These are phyloP conservation scores for Fusarium udum DNA, from an alignment of 2,329 filamentous ascomycete genomes.

Conservation along the genomic window DNA sequence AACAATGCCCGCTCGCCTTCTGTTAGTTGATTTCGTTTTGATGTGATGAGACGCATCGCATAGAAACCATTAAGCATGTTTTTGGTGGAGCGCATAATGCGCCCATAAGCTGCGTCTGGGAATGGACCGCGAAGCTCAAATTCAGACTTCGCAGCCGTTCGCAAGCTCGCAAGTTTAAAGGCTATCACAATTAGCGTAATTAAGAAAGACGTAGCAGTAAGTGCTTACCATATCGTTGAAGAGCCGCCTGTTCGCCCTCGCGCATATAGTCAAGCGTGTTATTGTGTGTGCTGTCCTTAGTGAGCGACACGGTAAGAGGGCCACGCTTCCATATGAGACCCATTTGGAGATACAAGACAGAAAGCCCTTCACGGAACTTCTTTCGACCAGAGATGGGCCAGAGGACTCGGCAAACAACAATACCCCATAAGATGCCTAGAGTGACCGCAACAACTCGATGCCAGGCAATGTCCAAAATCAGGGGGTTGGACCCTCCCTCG, in stretches of 20 bases:
- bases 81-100: constrained; percentile 81
- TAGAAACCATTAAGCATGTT: constrained; percentile 93
- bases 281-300: constrained; percentile 63
- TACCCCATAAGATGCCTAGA: constrained; percentile 88
- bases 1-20: constrained; percentile 85
- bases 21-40: constrained; percentile 78
- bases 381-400: constrained; percentile 92
- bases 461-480: constrained; percentile 86
- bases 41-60: constrained; percentile 92
- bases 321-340: constrained; percentile 96
- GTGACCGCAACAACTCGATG: constrained; percentile 90
- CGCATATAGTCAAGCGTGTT: constrained; percentile 78
- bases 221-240: constrained; percentile 75
- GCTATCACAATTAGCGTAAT: constrained; percentile 48
- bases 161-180: constrained; percentile 77
- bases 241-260: constrained; percentile 84
- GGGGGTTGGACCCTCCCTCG: constrained; percentile 83
- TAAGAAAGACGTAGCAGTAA: not conserved
- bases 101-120: constrained; percentile 74
- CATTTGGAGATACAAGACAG: constrained; percentile 93
- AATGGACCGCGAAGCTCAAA: constrained; percentile 92
- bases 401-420: constrained; percentile 86
- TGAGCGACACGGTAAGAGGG: constrained; percentile 78
- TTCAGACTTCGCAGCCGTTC: constrained; percentile 79
- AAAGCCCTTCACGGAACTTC: constrained; percentile 89